A percentile compares a stretch with the other conserved stretches of the same genome.
These are phyloP conservation scores for Flaveria floridana DNA, from an alignment of 140 eudicot species.

Conservation along the genomic window DNA sequence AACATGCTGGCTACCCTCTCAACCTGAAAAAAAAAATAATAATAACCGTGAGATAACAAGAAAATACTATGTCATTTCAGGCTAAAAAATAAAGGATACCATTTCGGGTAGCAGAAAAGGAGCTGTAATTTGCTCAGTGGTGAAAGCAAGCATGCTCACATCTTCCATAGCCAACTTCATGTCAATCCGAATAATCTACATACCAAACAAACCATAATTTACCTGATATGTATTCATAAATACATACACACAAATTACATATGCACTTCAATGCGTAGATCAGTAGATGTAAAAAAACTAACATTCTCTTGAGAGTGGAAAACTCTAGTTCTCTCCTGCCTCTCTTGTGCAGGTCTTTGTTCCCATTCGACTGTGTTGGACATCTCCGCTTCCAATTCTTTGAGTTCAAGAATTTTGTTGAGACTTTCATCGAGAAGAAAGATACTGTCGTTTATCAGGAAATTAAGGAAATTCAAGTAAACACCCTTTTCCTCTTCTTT, in stretches of 20 bases:
- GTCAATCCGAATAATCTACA: constrained; percentile 83
- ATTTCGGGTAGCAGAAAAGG: constrained; percentile 93
- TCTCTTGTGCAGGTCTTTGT: constrained; percentile 86
- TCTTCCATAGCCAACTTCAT: constrained; percentile 98
- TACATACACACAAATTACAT: background rate
- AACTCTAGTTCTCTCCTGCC: constrained; percentile 97
- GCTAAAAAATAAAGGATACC: constrained; percentile 36
- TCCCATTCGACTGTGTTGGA: constrained; percentile 93
- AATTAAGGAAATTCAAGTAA: constrained; percentile 80
- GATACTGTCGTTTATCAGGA: constrained; percentile 84
- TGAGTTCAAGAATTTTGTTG: constrained; percentile 89
- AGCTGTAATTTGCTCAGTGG: constrained; percentile 87
- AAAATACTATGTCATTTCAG: background rate
- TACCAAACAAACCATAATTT: constrained; percentile 25
- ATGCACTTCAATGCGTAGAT: background rate
- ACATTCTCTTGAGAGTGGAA: constrained; percentile 94
- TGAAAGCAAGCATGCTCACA: constrained; percentile 86
- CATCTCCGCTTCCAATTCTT: constrained; percentile 97
- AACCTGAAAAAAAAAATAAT: constrained; percentile 53
- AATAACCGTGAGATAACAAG: background rate
- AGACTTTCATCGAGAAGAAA: constrained; percentile 95
- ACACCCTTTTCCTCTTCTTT: constrained; percentile 98
- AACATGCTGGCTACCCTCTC: constrained; percentile 98
- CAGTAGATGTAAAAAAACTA: constrained; percentile 25
- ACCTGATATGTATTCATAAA: constrained; percentile 5